Base-by-base conservation (phyloP, 768 basidiomycete species). In the Xerocomus brunneocitrinus region DNA sequence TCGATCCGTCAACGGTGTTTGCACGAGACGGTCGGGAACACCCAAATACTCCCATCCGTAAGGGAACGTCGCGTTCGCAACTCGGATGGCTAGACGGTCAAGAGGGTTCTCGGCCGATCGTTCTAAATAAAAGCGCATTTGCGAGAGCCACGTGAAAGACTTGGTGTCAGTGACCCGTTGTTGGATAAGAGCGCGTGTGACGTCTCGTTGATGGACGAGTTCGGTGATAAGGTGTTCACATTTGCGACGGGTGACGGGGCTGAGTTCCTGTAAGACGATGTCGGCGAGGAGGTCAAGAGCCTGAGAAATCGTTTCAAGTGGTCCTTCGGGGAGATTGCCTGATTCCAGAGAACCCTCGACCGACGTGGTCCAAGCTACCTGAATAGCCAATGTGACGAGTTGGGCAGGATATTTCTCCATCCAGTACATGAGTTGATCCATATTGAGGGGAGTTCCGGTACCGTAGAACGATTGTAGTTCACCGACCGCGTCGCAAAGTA, bases 21-120 rank as follows among this genome's bases (percentile, higher is more conserved):
- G 97, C 22, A 99, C 97, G 38, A 99, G 83, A 57, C 94, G 85
- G 70, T 99, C 97, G 1, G 93, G 86, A 22, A 98, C 93, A 51
- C 97, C 97, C 22, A 99, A 80, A 68, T 99, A 99, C 69, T 99
- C 97, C 92, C 92, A 99, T 16, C 97, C 97, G 62, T 99, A 98
- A 5, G 89, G 87, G 81, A 98, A 98, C 2, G 79, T 77, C 3
- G 95, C 93, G 71, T 95, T 90, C 16, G 97, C 97, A 53, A 89
- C 87, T 54, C 80, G 83, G 58, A 98, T 88, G 16, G 79, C 73
- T 36, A 98, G 76, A 32, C 91, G 77, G 36, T 95, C 85, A 42
- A 97, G 74, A 3, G 93, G 87, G 56, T 89, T 86, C 42, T 85
- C 81, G n/a, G 79, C 67, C 0, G 74, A 64, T 14, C 77, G 75